Evolutionary conservation across 208 protist species (phyloP).

Genomic region (Plasmodiophora brassicae): DNA sequence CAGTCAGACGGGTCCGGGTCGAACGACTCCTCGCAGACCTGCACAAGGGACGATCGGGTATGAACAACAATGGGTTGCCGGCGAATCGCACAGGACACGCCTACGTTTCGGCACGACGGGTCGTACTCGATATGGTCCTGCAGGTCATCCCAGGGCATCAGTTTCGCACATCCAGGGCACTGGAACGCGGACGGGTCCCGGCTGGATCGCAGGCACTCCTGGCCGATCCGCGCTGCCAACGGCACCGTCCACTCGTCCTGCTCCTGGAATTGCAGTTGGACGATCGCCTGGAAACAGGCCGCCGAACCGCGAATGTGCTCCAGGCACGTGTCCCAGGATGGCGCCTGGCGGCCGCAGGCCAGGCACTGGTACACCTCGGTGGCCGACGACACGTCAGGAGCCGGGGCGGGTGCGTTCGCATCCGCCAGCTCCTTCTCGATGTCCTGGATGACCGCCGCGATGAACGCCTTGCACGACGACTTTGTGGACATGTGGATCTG

Average conservation of each 20-base stretch:
- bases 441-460: not conserved
- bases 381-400: not conserved
- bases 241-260: not conserved
- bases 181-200: not conserved
- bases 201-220: not conserved
- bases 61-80: too few relatives aligned
- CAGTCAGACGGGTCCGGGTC: too few relatives aligned
- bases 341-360: not conserved
- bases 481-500: not conserved
- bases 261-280: not conserved
- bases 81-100: too few relatives aligned
- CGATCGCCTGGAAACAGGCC: not conserved
- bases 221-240: not conserved
- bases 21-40: too few relatives aligned
- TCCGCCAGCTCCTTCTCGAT: not conserved
- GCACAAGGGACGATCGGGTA: too few relatives aligned
- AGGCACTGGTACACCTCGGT: not conserved
- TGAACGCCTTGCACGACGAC: not conserved
- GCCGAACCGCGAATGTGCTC: not conserved
- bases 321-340: not conserved
- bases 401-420: not conserved
- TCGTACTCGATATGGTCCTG: not conserved
- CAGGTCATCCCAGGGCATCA: not conserved
- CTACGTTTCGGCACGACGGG: too few relatives aligned
- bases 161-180: not conserved